These are phyloP conservation scores for Podospora anserina DNA, from an alignment of 495 filamentous ascomycete genomes.

Conservation along the genomic window DNA sequence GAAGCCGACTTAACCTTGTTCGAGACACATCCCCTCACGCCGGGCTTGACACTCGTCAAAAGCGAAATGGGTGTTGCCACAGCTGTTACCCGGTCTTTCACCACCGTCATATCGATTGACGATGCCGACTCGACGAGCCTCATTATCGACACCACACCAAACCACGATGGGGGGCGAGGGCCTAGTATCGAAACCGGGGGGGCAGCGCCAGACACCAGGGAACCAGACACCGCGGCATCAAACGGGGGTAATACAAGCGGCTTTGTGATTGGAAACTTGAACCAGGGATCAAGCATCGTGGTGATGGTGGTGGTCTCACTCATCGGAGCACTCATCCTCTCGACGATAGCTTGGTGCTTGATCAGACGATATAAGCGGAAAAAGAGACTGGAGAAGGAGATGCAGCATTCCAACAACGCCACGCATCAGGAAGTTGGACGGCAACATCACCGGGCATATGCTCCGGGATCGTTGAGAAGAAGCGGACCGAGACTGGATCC, in stretches of 20 bases:
- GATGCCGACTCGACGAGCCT: not conserved
- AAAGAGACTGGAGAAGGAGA: not conserved
- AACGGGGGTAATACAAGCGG: not conserved
- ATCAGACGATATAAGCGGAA: constrained; percentile 30
- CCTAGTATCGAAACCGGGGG: constrained; percentile 5
- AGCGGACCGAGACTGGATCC: not conserved
- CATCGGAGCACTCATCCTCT: constrained; percentile 28
- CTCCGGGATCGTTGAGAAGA: not conserved
- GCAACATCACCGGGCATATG: not conserved
- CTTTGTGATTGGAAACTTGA: constrained; percentile 6
- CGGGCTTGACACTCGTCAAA: constrained; percentile 20
- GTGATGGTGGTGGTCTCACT: constrained; percentile 35
- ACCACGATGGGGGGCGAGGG: not conserved
- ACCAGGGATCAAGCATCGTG: constrained; percentile 28
- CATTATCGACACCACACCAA: constrained; percentile 11
- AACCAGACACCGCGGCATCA: not conserved
- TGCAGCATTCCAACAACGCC: not conserved
- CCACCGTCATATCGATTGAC: constrained; percentile 1
- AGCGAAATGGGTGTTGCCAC: not conserved
- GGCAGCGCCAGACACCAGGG: not conserved
- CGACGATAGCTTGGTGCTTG: constrained; percentile 21
- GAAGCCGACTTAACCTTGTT: constrained; percentile 34
- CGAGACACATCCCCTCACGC: constrained; percentile 38
- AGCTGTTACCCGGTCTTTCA: not conserved
- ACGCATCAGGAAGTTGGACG: not conserved